A percentile compares a stretch with the other conserved stretches of the same genome.
phyloP scores from a whole-genome alignment of 768 basidiomycete genomes.

The Leccinum incarnatum region DNA sequence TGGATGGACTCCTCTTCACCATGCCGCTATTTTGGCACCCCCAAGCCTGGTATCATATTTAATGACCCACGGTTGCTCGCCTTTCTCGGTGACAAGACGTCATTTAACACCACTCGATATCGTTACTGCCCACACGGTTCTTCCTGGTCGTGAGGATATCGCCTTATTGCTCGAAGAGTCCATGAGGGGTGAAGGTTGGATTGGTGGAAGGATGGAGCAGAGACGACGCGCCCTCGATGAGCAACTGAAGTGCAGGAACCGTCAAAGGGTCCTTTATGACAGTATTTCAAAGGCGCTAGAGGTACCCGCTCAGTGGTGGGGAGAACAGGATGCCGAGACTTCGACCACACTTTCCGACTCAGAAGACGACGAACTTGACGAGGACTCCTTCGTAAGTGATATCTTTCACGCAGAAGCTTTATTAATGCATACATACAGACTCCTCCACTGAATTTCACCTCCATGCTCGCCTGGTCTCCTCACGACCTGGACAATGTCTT shows the following conservation, averaged over 20 bases:
- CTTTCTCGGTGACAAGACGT: constrained; percentile 70
- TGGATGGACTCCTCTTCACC: constrained; percentile 94
- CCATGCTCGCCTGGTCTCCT: constrained; percentile 94
- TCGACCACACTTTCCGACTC: constrained; percentile 45
- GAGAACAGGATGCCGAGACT: constrained; percentile 42
- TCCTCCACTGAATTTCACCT: constrained; percentile 69
- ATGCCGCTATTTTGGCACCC: constrained; percentile 85
- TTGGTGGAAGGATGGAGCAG: constrained; percentile 71
- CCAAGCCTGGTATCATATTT: constrained; percentile 90
- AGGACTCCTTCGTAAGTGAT: constrained; percentile 46
- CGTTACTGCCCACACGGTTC: constrained; percentile 75
- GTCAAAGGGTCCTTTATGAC: constrained; percentile 55
- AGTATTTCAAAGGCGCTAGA: constrained; percentile 56
- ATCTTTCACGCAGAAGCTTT: not conserved
- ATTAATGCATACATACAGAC: constrained; percentile 45
- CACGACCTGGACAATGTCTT: constrained; percentile 74
- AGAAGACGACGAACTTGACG: constrained; percentile 50
- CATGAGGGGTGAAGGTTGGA: constrained; percentile 84
- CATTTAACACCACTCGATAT: constrained; percentile 88
- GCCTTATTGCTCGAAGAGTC: constrained; percentile 85
- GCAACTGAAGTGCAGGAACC: constrained; percentile 49
- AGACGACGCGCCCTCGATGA: constrained; percentile 59
- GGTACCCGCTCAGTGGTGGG: constrained; percentile 66
- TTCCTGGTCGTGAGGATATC: constrained; percentile 83
- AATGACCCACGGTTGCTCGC: constrained; percentile 88